Evolutionary conservation across 257 asterid species (phyloP), one percentile per base, ranked within the genome.

Genomic region (Cruciata laevipes): DNA sequence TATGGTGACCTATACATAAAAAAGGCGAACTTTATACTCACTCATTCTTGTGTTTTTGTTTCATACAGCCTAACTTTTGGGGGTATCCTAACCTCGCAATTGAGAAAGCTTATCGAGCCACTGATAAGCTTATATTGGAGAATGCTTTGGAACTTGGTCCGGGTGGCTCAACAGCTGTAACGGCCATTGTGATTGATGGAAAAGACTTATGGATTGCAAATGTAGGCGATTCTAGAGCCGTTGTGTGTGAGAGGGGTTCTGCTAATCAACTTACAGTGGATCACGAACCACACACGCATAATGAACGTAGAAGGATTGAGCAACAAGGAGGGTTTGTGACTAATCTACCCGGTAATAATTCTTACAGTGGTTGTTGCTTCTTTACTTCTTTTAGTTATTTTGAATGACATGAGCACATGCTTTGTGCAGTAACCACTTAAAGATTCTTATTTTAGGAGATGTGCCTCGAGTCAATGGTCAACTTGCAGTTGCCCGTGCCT

Each of bases 381-480:
- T 67, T 12, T 18, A n/a, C 6, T 42, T 23, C 27, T n/a, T 64
- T 42, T 23, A 65, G 69, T 42, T 65, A 65, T 40, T 65, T 65
- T 40, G 69, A 44, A 40, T 65, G 56, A 65, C 37, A 44, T 65
- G 35, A 38, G 42, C 56, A 42, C 57, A 40, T 38, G 37, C 56
- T 65, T 65, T 38, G 38, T 65, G 21, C 31, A 67, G 31, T 66
- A 66, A 49, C 44, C 51, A 77, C 44, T 79, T 71, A 59, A 73
- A 74, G 61, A 58, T 60, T 71, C 59, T 56, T 71, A 38, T 76
- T 76, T 67, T 85, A 87, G 95, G 96, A 49, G 96, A 85, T 44
- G 96, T 89, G 67, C 92, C 96, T 56, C 87, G 95, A 7, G 96
- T 89, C 57, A 87, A 89, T 61, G 96, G 95, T 27, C 96, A 89